Conservation (phyloP, 257 asterid genomes). For the Penstemon eatonii region DNA sequence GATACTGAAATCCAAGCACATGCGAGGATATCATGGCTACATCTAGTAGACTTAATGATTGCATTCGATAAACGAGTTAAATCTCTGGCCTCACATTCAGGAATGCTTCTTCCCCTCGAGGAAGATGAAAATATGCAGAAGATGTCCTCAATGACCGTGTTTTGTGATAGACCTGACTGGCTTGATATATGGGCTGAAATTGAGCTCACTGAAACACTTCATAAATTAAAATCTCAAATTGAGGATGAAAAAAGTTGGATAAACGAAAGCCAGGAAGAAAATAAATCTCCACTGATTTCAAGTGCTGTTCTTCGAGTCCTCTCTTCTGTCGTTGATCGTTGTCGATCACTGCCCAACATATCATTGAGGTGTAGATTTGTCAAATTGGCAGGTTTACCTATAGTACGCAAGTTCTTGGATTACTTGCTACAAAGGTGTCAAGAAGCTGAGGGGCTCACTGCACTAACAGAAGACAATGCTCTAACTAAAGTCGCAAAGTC, state of each 20-base stretch:
- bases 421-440: slow-evolving; percentile 72
- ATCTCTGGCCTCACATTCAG: slow-evolving; percentile 69
- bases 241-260: slow-evolving; percentile 78
- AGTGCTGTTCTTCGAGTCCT: slow-evolving; percentile 53
- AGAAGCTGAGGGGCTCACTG: slow-evolving; percentile 97
- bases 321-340: slow-evolving; percentile 65
- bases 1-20: slow-evolving; percentile 45
- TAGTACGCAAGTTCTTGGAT: slow-evolving; percentile 56
- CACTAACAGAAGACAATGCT: slow-evolving; percentile 73
- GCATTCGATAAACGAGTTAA: slow-evolving; percentile 71
- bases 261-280: slow-evolving; percentile 51
- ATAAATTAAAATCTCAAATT: slow-evolving; percentile 59
- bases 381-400: slow-evolving; percentile 51
- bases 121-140: slow-evolving; percentile 67
- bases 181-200: slow-evolving; percentile 90
- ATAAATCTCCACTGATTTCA: slow-evolving; percentile 68
- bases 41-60: slow-evolving; percentile 85
- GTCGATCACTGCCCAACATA: slow-evolving; percentile 73
- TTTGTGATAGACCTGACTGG: slow-evolving; percentile 96
- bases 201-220: slow-evolving; percentile 62
- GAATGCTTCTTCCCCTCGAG: slow-evolving; percentile 54
- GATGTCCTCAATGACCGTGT: slow-evolving; percentile 71
- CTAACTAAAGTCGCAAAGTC: slow-evolving; percentile 77
- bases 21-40: slow-evolving; percentile 72
- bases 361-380: slow-evolving; percentile 76